Evolutionary conservation across 1,284 basidiomycete species (phyloP).

Genomic region (Cryptococcus deneoformans): DNA sequence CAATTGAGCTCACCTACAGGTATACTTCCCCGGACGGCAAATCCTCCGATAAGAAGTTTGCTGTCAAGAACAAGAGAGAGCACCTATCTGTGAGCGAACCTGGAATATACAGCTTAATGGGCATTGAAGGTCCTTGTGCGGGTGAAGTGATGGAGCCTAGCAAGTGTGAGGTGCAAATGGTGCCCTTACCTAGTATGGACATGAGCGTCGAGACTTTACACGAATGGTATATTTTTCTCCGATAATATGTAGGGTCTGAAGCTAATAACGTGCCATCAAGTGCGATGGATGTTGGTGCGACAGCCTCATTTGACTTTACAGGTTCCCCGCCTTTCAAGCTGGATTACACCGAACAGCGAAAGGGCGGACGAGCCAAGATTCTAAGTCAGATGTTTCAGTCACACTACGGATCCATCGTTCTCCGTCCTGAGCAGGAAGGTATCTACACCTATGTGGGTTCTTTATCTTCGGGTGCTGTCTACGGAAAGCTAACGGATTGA

Average conservation of each 20-base stretch:
- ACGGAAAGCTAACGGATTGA: background rate
- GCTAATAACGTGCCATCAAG: slow-evolving; percentile 52
- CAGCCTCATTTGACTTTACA: slow-evolving; percentile 78
- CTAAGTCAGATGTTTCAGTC: slow-evolving; percentile 58
- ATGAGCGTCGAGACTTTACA: slow-evolving; percentile 88
- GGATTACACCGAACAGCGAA: slow-evolving; percentile 70
- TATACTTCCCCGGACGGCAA: slow-evolving; percentile 18
- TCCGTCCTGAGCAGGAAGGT: slow-evolving; percentile 79
- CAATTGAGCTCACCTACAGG: slow-evolving; percentile 23
- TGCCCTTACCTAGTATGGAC: slow-evolving; percentile 71
- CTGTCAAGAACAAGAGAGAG: slow-evolving; percentile 43
- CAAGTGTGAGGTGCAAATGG: slow-evolving; percentile 67
- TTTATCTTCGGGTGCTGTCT: background rate
- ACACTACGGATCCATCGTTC: slow-evolving; percentile 76
- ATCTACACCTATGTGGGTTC: slow-evolving; percentile 68
- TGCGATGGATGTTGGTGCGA: slow-evolving; percentile 90
- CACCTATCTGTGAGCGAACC: slow-evolving; percentile 61
- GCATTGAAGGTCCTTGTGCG: slow-evolving; percentile 70
- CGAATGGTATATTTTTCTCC: slow-evolving; percentile 62
- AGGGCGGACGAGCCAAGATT: slow-evolving; percentile 61
- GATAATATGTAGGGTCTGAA: background rate
- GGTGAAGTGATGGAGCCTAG: slow-evolving; percentile 81
- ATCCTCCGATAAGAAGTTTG: slow-evolving; percentile 53
- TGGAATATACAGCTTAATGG: slow-evolving; percentile 77
- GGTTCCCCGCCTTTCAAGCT: slow-evolving; percentile 84